These are phyloP conservation scores for Tulasnella sp. DNA, from an alignment of 768 basidiomycete genomes.

Conservation along the genomic window DNA sequence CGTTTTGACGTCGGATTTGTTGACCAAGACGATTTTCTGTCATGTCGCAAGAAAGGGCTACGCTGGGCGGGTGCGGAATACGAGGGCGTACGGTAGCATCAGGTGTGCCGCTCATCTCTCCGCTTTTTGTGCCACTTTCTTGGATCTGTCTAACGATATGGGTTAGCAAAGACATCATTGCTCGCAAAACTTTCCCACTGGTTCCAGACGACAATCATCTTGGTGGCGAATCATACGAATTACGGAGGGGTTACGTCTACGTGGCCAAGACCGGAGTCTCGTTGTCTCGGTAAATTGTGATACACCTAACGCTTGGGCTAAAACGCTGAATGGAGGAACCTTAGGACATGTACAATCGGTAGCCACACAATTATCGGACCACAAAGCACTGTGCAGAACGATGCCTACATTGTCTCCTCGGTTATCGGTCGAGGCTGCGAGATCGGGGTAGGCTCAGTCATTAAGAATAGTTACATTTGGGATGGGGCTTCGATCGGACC, in stretches of 20 bases:
- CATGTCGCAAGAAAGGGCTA: conserved; percentile 83
- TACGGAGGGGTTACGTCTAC: conserved; percentile 81
- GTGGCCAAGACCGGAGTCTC: conserved; percentile 69
- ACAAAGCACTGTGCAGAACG: conserved; percentile 52
- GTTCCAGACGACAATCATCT: conserved; percentile 93
- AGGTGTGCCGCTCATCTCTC: conserved; percentile 39
- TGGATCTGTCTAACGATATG: conserved; percentile 5
- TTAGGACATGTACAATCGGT: conserved; percentile 74
- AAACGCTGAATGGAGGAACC: not conserved
- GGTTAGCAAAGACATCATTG: conserved; percentile 78
- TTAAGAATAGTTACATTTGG: conserved; percentile 74
- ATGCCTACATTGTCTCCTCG: conserved; percentile 55
- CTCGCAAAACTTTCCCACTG: conserved; percentile 90
- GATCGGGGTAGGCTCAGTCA: conserved; percentile 58
- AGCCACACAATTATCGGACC: conserved; percentile 81
- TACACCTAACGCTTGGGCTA: not conserved
- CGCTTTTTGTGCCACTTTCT: conserved; percentile 14
- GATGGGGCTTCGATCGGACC: conserved; percentile 64
- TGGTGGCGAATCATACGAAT: conserved; percentile 67
- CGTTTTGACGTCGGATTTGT: conserved; percentile 82
- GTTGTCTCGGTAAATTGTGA: conserved; percentile 79
- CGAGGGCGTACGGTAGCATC: conserved; percentile 80
- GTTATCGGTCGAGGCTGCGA: conserved; percentile 68
- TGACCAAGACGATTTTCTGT: conserved; percentile 91
- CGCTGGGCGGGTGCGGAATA: conserved; percentile 88